These are phyloP conservation scores for Geosiphon pyriformis DNA, from an alignment of 192 early-diverging fungal genomes.

Conservation along the genomic window DNA sequence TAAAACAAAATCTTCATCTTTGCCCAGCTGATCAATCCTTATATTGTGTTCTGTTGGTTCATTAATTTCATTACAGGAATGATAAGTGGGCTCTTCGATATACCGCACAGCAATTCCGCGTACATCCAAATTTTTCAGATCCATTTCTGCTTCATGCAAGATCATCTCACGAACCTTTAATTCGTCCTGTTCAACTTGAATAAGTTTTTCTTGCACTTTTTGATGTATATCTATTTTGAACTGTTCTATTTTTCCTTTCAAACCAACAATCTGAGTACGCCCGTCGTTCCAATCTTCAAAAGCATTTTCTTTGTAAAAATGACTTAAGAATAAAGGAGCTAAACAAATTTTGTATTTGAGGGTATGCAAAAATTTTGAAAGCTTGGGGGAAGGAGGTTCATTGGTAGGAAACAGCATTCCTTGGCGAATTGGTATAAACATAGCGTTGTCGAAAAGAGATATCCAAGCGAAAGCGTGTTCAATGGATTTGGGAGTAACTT, in stretches of 20 bases:
- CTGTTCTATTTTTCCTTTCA: slow-evolving; percentile 33
- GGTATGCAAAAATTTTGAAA: slow-evolving; percentile 36
- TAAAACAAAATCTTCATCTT: slow-evolving; percentile 26
- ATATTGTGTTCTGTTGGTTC: too few species aligned
- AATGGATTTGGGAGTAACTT: slow-evolving; percentile 33
- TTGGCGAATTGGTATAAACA: slow-evolving; percentile 33
- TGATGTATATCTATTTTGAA: slow-evolving; percentile 42
- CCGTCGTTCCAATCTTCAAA: slow-evolving; percentile 32
- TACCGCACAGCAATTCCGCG: slow-evolving; percentile 25
- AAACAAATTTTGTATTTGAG: slow-evolving; percentile 40
- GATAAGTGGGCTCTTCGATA: slow-evolving; percentile 2
- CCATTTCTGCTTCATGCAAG: slow-evolving; percentile 37
- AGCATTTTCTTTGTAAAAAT: slow-evolving; percentile 32
- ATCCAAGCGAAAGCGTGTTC: slow-evolving; percentile 35
- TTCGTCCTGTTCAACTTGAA: slow-evolving; percentile 26
- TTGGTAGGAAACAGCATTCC: slow-evolving; percentile 36
- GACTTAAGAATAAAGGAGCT: slow-evolving; percentile 29
- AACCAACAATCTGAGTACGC: slow-evolving; percentile 31
- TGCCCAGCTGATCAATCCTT: slow-evolving; percentile 1
- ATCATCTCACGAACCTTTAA: slow-evolving; percentile 32
- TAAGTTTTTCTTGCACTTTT: slow-evolving; percentile 23
- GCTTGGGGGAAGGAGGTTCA: slow-evolving; percentile 30
- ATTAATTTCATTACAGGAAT: slow-evolving; percentile 12
- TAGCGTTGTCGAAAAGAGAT: slow-evolving; percentile 41
- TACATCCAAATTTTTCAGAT: slow-evolving; percentile 36